Base-by-base conservation (phyloP, 2,329 filamentous ascomycete species). In the Xylaria sp. region DNA sequence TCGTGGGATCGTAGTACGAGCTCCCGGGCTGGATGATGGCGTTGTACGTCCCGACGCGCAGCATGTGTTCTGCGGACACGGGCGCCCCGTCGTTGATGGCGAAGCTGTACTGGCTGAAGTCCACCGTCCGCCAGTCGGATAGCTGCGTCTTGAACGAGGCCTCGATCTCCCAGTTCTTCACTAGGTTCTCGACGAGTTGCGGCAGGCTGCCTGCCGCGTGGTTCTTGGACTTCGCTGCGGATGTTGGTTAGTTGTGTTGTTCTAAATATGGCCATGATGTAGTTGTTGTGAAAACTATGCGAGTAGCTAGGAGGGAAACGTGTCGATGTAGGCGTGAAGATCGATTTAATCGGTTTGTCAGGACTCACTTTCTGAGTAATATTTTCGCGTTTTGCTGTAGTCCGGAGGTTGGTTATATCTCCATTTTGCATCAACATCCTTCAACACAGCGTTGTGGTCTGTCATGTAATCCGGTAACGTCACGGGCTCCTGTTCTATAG, bases 81-180 rank as follows among this genome's bases (percentile, higher is more conserved):
- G 86, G 82, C 9, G 84, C 81, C 0, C 84, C 85, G 38, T 89
- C 88, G 72, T 91, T 91, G 78, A 91, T 86, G 31, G 87, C 84
- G 74, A 92, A 91, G 2, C 81, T 84, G 81, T 91, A 92, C 36
- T 84, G 85, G 6, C 80, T 76, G 4, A 80, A 82, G 76, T 91
- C 87, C 72, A 92, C 84, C 2, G 90, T 92, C 54, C 89, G 85
- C 89, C 89, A 92, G 78, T 92, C 87, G 3, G 80, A 73, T 10
- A 91, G 81, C 17, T 82, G 74, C 7, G 84, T 84, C 80, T 92
- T 92, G 85, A 90, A 91, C 38, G 88, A 90, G 0, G 90, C 90
- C 77, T 92, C 89, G 60, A 91, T 86, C 78, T 92, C 89, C 90
- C 89, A 92, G 77, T 92, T 92, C 81, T 92, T 91, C 26, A 92